A percentile compares a stretch with the other conserved stretches of the same genome.
Conservation (phyloP, 2,329 filamentous ascomycete species). For the Nectriaceae sp. region DNA sequence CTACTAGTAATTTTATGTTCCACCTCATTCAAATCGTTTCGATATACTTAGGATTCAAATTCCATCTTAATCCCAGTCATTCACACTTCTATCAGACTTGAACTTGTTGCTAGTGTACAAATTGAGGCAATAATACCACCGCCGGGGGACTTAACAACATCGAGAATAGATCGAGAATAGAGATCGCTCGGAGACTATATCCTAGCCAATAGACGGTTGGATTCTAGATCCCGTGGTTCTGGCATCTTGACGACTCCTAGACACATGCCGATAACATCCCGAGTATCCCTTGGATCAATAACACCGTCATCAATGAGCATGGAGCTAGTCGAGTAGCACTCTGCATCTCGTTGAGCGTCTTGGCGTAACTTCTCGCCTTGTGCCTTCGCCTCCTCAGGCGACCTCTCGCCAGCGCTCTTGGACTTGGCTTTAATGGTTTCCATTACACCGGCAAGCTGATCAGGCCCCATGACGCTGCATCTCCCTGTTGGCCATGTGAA, state of each 20-base stretch:
- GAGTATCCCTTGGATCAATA: slow-evolving; percentile 29
- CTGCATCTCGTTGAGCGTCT: slow-evolving; percentile 20
- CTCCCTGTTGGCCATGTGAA: slow-evolving; percentile 23
- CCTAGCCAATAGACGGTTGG: neutral
- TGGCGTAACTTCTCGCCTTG: slow-evolving; percentile 24
- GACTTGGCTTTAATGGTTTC: slow-evolving; percentile 12
- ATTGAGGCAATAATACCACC: too few relatives aligned
- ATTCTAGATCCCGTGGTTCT: neutral
- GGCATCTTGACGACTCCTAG: slow-evolving; percentile 33
- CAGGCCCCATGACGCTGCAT: slow-evolving; percentile 27
- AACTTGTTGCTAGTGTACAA: too few relatives aligned
- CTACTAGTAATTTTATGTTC: too few relatives aligned
- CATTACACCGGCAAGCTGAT: slow-evolving; percentile 27
- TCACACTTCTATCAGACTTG: too few relatives aligned
- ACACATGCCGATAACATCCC: slow-evolving; percentile 30
- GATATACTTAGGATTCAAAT: too few relatives aligned
- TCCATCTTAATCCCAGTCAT: too few relatives aligned
- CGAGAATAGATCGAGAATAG: too few relatives aligned
- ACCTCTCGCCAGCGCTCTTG: neutral
- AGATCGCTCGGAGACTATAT: too few relatives aligned
- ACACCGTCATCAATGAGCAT: slow-evolving; percentile 32
- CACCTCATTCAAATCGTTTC: too few relatives aligned
- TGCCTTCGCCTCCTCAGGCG: slow-evolving; percentile 7
- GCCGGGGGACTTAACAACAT: too few relatives aligned
- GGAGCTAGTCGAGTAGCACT: slow-evolving; percentile 22